Evolutionary conservation across 768 basidiomycete species (phyloP), one percentile per base, ranked within the genome.

Genomic region (Lentinus brumalis): DNA sequence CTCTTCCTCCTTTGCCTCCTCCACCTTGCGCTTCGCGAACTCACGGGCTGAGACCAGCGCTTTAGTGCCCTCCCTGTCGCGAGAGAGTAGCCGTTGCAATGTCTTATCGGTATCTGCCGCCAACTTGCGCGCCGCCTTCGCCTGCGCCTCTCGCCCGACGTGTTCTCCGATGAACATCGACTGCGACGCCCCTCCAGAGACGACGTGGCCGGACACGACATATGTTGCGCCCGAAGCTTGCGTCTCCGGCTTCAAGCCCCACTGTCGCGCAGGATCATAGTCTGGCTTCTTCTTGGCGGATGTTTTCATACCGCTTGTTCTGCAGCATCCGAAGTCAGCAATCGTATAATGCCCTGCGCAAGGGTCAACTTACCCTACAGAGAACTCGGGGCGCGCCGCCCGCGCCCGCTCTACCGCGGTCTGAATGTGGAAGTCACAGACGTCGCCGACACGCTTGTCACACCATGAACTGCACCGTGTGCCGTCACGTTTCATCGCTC

Each of bases 401-500:
- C 94, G 81, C 15, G 83, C 79, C 21, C 86, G 77, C 73, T 92
- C 81, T 4, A 98, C 85, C 0, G 95, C 92, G 26, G 82, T 81
- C 62, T 93, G 88, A 42, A 98, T 73, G 75, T 99, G 97, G 74
- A 85, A 99, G 45, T 98, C 96, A 73, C 97, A 99, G 3, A 91
- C 87, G 18, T 91, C 88, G 71, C 86, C 82, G 67, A 91, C 82
- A 31, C 94, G 87, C 65, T 88, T 93, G 75, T 99, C 96, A 52
- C 87, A 92, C 96, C 96, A 98, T 56, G 86, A 83, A 9, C 86
- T 86, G 66, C 97, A 98, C 2, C 79, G 67, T 53, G 88, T 88
- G 1, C 94, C 94, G 59, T 96, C 94, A 54, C 83, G 82, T 70
- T 89, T 91, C 47, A 79, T 69, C 10, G 90, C 94, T 2, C 76